Evolutionary conservation across 176 grass and related monocot species (phyloP), one percentile per base, ranked within the genome.

Genomic region (maize (Zea mays)): DNA sequence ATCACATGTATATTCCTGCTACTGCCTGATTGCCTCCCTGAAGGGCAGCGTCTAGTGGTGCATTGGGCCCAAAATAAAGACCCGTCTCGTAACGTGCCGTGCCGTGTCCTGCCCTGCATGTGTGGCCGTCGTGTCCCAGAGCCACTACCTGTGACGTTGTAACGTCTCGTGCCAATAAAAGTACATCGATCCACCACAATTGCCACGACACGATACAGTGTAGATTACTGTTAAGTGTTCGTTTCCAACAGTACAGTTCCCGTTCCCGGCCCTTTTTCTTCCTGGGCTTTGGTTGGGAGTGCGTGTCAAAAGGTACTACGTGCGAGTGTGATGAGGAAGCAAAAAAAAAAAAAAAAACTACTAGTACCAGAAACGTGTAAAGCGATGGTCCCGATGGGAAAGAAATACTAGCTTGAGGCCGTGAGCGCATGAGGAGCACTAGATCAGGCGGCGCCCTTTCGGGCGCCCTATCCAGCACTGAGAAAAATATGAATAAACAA

Each of bases 321-420:
- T 27, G 56, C n/a, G 44, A 67, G 43, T 40, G 66, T 70, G 37
- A 21, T 57, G 67, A 55, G 21, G 57, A 65, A 60, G 1, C n/a
- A n/a, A n/a, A 2, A 2, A 5, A 11, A 43, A 38, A 52, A 52
- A 52, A 52, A 1, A 15, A 51, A 39, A 2, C 38, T 39, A 41
- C 40, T 6, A 44, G 5, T 0, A 35, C 62, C 44, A 60, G 41
- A 19, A 66, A 46, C 62, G 79, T 79, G 74, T 38, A 79, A 83
- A 83, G 55, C 45, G 8, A 68, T 62, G 80, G 81, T 62, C 81
- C 75, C 69, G 51, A 74, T 44, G 69, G 9, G 43, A 41, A 39
- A 45, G 36, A 80, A 49, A 62, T 14, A 65, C 16, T 62, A 62
- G 56, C 16, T 62, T 39, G 61, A 63, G 33, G 38, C 38, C 10